Evolutionary conservation across 1,284 basidiomycete genomes (phyloP), one percentile per base, ranked within the genome.

Genomic region (Calocybe gambosa): DNA sequence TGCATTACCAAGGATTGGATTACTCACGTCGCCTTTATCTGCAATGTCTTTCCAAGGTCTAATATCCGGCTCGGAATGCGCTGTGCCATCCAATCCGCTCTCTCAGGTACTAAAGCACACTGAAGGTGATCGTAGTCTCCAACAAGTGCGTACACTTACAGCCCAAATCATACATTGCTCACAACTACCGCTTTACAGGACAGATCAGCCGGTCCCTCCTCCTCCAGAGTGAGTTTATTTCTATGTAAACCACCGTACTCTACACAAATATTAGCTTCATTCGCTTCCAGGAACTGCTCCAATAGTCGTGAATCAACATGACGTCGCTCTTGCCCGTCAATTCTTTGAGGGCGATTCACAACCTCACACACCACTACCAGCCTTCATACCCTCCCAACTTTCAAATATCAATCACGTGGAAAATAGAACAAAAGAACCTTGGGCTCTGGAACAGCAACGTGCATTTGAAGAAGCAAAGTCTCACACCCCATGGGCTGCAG

Each of bases 91-190:
- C 46, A 98, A 97, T 62, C 92, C 93, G 3, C 74, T 99, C 25
- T 83, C 89, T 15, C 88, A 93, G 58, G 85, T 98, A 36, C 74
- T 95, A 50, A 97, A 97, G 65, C 89, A 96, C 57, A 83, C 93
- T 3, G 90, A 93, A 52, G 83, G 83, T 2, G 94, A 98, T 67
- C 82, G 88, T 46, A 92, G 89, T 59, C 65, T 96, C 28, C 91
- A 94, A 55, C 82, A 89, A 70, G 86, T 85, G 53, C 20, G 39
- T 29, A 21, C 36, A 34, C 3, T 34, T 16, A 2, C 31, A 34
- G 15, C 29, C 12, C 13, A 3, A 31, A 5, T 31, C 29, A 34
- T 34, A 29, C 28, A 34, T 34, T 3, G 3, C 29, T 31, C 29
- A 26, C 28, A 12, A 29, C 26, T 34, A 23, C 7, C 21, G 7